Evolutionary conservation across 495 filamentous ascomycete genomes (phyloP).

Genomic region (Aspergillus indologenus): DNA sequence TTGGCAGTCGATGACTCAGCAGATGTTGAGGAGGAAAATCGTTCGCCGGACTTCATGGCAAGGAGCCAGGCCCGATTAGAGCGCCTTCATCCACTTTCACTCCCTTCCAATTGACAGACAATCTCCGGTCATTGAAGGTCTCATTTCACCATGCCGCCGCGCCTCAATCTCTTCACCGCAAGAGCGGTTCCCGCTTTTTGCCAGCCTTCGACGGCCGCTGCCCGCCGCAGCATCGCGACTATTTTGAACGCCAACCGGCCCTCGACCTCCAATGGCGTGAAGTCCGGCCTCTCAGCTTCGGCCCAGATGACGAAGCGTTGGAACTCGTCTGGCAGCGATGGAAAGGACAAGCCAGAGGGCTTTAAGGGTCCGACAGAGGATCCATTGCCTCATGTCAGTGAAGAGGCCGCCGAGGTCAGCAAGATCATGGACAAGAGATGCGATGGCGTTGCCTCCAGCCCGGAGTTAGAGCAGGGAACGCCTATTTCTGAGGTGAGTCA

Average conservation of each 20-base stretch:
- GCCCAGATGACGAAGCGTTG: constrained; percentile 28
- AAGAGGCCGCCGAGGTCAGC: constrained; percentile 59
- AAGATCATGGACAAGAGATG: constrained; percentile 50
- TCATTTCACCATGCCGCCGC: constrained; percentile 34
- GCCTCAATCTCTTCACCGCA: constrained; percentile 39
- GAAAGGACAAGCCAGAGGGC: constrained; percentile 41
- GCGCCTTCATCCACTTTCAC: constrained; percentile 3
- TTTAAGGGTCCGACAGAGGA: constrained; percentile 52
- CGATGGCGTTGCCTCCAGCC: constrained; percentile 46
- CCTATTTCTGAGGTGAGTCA: constrained; percentile 60
- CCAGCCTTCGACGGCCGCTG: constrained; percentile 23
- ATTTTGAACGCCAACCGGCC: constrained; percentile 18
- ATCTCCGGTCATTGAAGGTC: constrained; percentile 6
- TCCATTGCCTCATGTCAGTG: constrained; percentile 57
- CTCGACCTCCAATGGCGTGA: constrained; percentile 19
- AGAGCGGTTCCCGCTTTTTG: constrained; percentile 33
- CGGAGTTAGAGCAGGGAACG: constrained; percentile 64
- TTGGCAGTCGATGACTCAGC: constrained; percentile 24
- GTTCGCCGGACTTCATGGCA: constrained; percentile 15
- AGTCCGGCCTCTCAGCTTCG: constrained; percentile 8
- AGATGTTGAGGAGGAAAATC: constrained; percentile 23
- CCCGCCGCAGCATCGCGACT: constrained; percentile 27
- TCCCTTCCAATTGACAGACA: constrained; percentile 13
- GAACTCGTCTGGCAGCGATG: constrained; percentile 42
- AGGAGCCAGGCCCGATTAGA: constrained; percentile 15